A percentile compares a stretch with the other conserved stretches of the same genome.
These are phyloP conservation scores for Cephalotrichum gorgonifer DNA, from an alignment of 2,329 filamentous ascomycete species.

Conservation along the genomic window DNA sequence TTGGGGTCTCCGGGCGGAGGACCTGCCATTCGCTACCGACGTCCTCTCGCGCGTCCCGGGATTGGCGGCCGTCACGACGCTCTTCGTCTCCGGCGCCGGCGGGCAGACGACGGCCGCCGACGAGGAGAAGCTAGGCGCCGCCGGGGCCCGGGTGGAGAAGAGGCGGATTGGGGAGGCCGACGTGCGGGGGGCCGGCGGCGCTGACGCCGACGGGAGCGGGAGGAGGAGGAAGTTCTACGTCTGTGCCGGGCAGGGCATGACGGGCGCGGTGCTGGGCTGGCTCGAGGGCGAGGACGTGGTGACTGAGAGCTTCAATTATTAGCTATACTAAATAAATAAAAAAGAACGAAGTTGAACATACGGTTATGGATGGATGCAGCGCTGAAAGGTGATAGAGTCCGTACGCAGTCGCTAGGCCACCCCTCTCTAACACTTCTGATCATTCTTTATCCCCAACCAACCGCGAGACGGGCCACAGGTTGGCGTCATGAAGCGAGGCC, in stretches of 20 bases:
- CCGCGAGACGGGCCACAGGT: too few relatives aligned
- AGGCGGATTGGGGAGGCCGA: constrained; percentile 30
- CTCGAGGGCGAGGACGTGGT: constrained; percentile 41
- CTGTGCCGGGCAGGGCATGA: constrained; percentile 34
- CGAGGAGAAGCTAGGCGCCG: constrained; percentile 19
- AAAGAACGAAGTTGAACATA: background rate
- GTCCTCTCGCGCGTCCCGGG: constrained; percentile 39
- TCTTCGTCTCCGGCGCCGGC: constrained; percentile 55
- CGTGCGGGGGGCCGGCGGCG: constrained; percentile 25
- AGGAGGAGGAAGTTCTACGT: constrained; percentile 40
- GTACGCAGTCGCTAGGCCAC: too few relatives aligned
- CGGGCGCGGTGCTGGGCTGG: constrained; percentile 36
- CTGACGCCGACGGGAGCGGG: constrained; percentile 9
- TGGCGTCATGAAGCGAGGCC: too few relatives aligned
- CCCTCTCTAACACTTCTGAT: too few relatives aligned
- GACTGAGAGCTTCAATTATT: constrained; percentile 52
- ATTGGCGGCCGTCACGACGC: constrained; percentile 37
- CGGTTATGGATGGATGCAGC: too few relatives aligned
- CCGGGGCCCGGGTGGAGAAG: constrained; percentile 22
- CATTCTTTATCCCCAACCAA: too few relatives aligned
- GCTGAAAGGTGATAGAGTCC: too few relatives aligned
- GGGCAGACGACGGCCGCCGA: constrained; percentile 19
- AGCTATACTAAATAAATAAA: background rate
- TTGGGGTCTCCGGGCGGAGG: constrained; percentile 56
- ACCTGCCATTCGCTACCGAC: constrained; percentile 53